Evolutionary conservation across 352 stramenopile genomes (phyloP).

Genomic region (Halophytophthora batemanensis): DNA sequence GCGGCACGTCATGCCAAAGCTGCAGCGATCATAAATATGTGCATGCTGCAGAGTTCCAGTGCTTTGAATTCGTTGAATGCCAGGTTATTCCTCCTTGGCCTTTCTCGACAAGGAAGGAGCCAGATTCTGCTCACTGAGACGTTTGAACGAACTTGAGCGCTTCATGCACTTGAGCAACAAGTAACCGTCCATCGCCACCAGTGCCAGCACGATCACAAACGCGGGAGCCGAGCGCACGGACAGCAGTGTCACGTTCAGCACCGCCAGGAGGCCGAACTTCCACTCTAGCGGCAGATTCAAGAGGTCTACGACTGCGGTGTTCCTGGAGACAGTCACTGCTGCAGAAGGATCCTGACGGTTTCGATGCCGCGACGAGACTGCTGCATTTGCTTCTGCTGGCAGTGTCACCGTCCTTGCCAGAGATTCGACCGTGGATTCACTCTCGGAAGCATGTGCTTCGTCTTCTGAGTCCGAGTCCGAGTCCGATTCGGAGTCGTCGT

Average conservation of each 20-base stretch:
- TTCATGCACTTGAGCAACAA: constrained; percentile 31
- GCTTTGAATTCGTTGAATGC: neutral
- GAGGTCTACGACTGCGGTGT: constrained; percentile 20
- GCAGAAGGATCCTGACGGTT: neutral
- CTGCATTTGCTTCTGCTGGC: too few relatives aligned
- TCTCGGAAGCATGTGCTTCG: constrained; percentile 20
- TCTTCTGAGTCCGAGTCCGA: constrained; percentile 33
- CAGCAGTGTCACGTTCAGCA: constrained; percentile 31
- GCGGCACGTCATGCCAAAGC: too few relatives aligned
- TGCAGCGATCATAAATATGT: too few relatives aligned
- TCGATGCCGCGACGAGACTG: too few relatives aligned
- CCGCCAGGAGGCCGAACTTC: constrained; percentile 28
- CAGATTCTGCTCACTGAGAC: constrained; percentile 1
- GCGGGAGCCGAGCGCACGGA: constrained; percentile 21
- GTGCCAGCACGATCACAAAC: constrained; percentile 23
- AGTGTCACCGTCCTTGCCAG: neutral
- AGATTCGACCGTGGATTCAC: constrained; percentile 20
- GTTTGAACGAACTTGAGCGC: neutral
- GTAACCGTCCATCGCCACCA: constrained; percentile 29
- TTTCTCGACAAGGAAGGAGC: constrained; percentile 12
- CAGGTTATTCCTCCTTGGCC: constrained; percentile 27
- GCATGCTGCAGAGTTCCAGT: too few relatives aligned
- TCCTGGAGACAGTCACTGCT: neutral
- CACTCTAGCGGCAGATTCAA: constrained; percentile 27
- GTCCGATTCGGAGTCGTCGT: constrained; percentile 33